Evolutionary conservation across 768 basidiomycete genomes (phyloP), one percentile per base, ranked within the genome.

Genomic region (Mycena sanguinolenta): DNA sequence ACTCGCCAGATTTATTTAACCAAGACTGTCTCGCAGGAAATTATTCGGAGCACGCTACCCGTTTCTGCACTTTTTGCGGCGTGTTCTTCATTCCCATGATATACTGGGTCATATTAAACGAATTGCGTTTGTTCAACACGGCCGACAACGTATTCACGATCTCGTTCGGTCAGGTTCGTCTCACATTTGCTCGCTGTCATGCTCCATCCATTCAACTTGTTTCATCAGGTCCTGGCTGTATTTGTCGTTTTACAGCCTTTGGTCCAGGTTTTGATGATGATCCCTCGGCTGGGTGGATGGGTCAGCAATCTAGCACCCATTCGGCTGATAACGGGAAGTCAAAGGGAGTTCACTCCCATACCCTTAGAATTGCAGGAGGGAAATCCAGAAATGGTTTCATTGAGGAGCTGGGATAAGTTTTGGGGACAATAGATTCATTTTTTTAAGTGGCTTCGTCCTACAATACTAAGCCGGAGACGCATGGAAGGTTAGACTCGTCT

Each of bases 71-170:
- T n/a, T 59, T 66, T 27, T 66, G 57, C 21, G 65, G n/a, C n/a
- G 65, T 66, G 19, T 66, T 66, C 58, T 57, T 66, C 3, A 19
- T 66, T n/a, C 65, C 65, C 44, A 66, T 66, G 65, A 58, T 66
- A n/a, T 66, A 66, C 36, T 66, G 65, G 65, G 57, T 66, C 34
- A 49, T 66, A n/a, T 8, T 52, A 32, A 66, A 50, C 38, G 65
- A 66, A 46, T 1, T 52, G 2, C 55, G 49, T 4, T 23, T 66
- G 44, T 17, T 12, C 0, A 10, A 4, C 36, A 58, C 65, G 5
- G 23, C 65, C 17, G 65, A 66, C 57, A 66, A 66, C 46, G 19
- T 66, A 54, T 54, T 54, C 53, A 32, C 53, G 8, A 28, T 30
- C 4, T 54, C 53, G 2, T 54, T 54, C 19, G 65, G 65, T 21